phyloP scores from a whole-genome alignment of 1,284 basidiomycete genomes.

The Porodaedalea pini region DNA sequence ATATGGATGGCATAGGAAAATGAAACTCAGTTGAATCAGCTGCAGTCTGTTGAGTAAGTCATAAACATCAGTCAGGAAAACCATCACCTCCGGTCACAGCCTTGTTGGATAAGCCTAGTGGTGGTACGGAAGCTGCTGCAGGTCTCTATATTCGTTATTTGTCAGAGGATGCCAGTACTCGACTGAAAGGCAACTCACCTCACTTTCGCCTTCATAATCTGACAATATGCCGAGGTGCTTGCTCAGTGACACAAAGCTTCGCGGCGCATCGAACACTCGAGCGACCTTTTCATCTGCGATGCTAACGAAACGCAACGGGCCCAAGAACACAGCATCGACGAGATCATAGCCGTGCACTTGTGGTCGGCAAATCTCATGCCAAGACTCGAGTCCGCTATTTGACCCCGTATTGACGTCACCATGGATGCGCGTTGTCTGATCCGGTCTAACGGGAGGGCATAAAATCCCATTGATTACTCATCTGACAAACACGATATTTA shows the following conservation, averaged over 20 bases:
- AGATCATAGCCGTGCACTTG: constrained; percentile 96
- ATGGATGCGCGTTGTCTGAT: constrained; percentile 89
- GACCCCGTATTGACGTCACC: constrained; percentile 41
- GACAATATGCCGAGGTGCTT: constrained; percentile 45
- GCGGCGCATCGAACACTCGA: constrained; percentile 86
- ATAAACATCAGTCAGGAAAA: neutral
- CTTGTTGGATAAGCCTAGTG: constrained; percentile 72
- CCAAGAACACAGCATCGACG: constrained; percentile 75
- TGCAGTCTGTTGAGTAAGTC: neutral
- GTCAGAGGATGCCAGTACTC: neutral
- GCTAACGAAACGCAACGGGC: constrained; percentile 75
- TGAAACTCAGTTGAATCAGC: constrained; percentile 12
- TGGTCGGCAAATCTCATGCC: constrained; percentile 88
- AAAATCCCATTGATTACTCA: neutral
- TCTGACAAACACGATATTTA: neutral
- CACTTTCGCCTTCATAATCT: constrained; percentile 45
- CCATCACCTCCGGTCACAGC: constrained; percentile 53
- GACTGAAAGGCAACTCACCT: constrained; percentile 34
- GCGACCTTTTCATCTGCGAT: constrained; percentile 92
- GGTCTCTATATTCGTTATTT: constrained; percentile 35
- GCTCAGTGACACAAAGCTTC: constrained; percentile 65
- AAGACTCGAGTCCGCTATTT: constrained; percentile 35
- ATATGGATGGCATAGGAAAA: constrained; percentile 10
- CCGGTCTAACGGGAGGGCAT: constrained; percentile 47
- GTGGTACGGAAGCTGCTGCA: constrained; percentile 69